Evolutionary conservation across 2,329 filamentous ascomycete species (phyloP).

Genomic region (Albifimbria verrucaria): DNA sequence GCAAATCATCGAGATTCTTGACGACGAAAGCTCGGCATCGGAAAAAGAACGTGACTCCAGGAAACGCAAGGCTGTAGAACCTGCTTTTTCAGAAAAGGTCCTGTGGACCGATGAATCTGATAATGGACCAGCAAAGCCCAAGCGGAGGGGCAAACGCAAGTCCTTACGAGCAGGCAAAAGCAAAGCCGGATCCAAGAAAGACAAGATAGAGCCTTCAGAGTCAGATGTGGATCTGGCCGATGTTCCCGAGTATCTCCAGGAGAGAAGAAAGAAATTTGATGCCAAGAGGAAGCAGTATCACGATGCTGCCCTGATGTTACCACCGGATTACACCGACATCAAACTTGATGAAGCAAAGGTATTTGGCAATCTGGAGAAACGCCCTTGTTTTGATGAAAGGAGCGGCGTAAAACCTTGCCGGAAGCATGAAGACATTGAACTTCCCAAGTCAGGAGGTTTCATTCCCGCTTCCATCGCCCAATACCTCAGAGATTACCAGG

Average conservation of each 20-base stretch:
- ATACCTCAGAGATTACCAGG: constrained; percentile 88
- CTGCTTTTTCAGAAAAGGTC: constrained; percentile 38
- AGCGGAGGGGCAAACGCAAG: constrained; percentile 23
- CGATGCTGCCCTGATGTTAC: constrained; percentile 68
- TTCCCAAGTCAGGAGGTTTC: constrained; percentile 72
- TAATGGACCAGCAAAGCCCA: constrained; percentile 54
- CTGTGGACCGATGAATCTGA: constrained; percentile 60
- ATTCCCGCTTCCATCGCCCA: constrained; percentile 89
- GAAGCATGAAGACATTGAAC: constrained; percentile 69
- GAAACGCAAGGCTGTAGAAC: constrained; percentile 35
- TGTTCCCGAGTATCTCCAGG: constrained; percentile 70
- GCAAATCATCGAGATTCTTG: constrained; percentile 21
- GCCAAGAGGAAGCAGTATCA: constrained; percentile 54
- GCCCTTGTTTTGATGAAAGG: constrained; percentile 60
- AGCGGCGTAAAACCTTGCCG: constrained; percentile 61
- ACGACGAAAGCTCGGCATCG: constrained; percentile 18
- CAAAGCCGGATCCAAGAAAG: constrained; percentile 16
- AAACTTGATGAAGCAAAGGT: constrained; percentile 53
- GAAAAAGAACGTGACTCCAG: constrained; percentile 12
- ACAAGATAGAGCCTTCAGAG: constrained; percentile 32
- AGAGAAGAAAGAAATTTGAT: constrained; percentile 69
- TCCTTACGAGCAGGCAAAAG: constrained; percentile 23
- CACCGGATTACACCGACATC: constrained; percentile 73
- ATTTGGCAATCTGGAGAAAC: constrained; percentile 51
- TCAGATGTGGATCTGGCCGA: constrained; percentile 49